Evolutionary conservation across 2,329 filamentous ascomycete genomes (phyloP), one percentile per base, ranked within the genome.

Genomic region (Byssothecium circinans): DNA sequence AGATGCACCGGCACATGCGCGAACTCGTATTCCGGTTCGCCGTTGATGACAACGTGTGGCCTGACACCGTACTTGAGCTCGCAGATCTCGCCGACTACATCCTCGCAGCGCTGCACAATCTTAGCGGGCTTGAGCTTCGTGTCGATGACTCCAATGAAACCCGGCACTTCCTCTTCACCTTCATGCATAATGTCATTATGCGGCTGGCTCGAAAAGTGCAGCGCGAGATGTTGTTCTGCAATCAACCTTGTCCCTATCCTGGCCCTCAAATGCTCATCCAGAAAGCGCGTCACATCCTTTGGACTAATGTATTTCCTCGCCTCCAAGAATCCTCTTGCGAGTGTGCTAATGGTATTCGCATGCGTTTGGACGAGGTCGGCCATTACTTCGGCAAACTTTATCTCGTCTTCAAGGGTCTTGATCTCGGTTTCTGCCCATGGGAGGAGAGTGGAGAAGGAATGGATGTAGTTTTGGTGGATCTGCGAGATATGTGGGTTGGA

Each of bases 341-440:
- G 82, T 35, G 91, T 88, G 14, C 91, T 91, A 43, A 99, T 99
- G 1, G 94, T 99, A 67, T 97, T 92, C 48, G 86, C 83, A 69
- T 99, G 94, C 1, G 92, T 96, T 50, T 91, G 85, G 1, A 99
- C 94, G n/a, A 99, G 82, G 67, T 97, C 91, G 54, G 91, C 88
- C 64, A 99, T 88, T 40, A 94, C 89, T 52, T 94, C 87, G 12
- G 92, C 95, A 70, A 99, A 99, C 45, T 84, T 81, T 54, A 91
- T 87, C 73, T 97, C 94, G 58, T 96, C 91, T 49, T 95, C 87
- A 37, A 94, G 77, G 1, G 83, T 89, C 38, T 82, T 83, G 52
- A 95, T 91, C 47, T 81, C 80, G 47, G 81, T 78, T 65, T 88
- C 80, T 25, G 87, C 85, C 64, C 92, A 96, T 4, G 92, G 91